phyloP scores from a whole-genome alignment of 208 protist genomes.

The Acanthamoeba culbertsoni region DNA sequence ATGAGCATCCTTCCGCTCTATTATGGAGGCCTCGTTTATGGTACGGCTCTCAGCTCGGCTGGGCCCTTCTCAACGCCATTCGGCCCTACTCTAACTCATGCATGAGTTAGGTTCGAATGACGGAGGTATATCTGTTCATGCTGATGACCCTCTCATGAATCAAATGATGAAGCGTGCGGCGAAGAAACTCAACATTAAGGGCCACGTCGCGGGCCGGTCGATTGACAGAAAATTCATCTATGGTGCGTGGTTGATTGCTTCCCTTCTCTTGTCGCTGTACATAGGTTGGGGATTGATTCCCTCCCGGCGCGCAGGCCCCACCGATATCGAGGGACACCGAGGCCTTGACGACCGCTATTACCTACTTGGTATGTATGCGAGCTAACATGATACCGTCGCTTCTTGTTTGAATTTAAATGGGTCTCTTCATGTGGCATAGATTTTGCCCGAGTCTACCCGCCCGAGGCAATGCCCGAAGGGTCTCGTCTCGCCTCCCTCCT shows the following conservation, averaged over 20 bases:
- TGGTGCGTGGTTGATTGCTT: not conserved
- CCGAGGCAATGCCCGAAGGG: constrained; percentile 16
- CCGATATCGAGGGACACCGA: constrained; percentile 30
- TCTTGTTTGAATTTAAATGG: no score
- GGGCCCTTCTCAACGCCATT: not conserved
- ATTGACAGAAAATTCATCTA: constrained; percentile 13
- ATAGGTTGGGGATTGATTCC: not conserved
- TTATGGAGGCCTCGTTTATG: not conserved
- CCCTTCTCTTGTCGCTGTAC: not conserved
- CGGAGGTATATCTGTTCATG: not conserved
- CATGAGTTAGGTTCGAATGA: constrained; percentile 19
- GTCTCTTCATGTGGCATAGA: not conserved
- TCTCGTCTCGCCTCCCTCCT: not conserved
- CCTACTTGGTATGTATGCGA: not conserved
- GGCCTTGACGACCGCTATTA: constrained; percentile 44
- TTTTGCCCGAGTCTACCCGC: not conserved
- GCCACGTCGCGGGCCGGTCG: not conserved
- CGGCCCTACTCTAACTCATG: not conserved
- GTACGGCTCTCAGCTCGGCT: not conserved
- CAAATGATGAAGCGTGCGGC: constrained; percentile 1
- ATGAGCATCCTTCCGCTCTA: constrained; percentile 69
- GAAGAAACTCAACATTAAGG: constrained; percentile 39
- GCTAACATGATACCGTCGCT: not conserved
- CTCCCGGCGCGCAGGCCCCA: not conserved
- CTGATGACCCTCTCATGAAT: not conserved